Base-by-base conservation (phyloP, 768 basidiomycete genomes). In the Hypholoma sublateritium region DNA sequence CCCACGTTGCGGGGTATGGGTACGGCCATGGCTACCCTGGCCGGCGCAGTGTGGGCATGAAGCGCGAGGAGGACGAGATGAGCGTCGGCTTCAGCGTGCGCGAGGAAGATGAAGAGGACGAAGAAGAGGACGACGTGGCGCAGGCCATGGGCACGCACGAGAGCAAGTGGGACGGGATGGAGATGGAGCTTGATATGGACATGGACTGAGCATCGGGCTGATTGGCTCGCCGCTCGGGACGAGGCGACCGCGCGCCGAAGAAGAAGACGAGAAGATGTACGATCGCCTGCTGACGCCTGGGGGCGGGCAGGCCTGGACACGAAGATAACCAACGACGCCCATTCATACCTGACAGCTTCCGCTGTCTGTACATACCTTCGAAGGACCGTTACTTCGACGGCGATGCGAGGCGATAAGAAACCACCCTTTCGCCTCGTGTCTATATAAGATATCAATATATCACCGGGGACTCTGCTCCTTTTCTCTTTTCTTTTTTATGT, bases 141-240 rank as follows among this genome's bases (percentile, higher is more conserved):
- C 42, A 37, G 62, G 63, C 79, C 11, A 16, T 46, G 44, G 53
- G 39, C 50, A 72, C 75, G 72, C 77, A 51, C 73, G 80, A 49
- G 70, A 75, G 72, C 79, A 80, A 64, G 74, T 84, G 82, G 80
- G 67, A 68, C 28, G 67, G 65, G n/a, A 64, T 67, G 63, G 66
- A 71, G 53, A 85, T 88, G 64, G 66, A 69, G 58, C 86, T 88
- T 57, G 89, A 87, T 54, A 86, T 87, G 85, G 85, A 86, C 64
- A 82, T 88, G 81, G 80, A 83, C 71, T 80, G 66, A 76, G 56
- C 41, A 24, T 43, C 39, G 37, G 32, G 17, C 41, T 39, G 39
- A 36, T 36, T 53, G 42, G 2, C 43, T 21, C 46, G 7, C 43
- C 35, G 32, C 28, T 17, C 35, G 16, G 46, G 46, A 22, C 48